Percentiles rank a stretch among this genome's conserved stretches.
These are phyloP conservation scores for Penicillium chermesinum DNA, from an alignment of 495 filamentous ascomycete genomes.

Conservation along the genomic window DNA sequence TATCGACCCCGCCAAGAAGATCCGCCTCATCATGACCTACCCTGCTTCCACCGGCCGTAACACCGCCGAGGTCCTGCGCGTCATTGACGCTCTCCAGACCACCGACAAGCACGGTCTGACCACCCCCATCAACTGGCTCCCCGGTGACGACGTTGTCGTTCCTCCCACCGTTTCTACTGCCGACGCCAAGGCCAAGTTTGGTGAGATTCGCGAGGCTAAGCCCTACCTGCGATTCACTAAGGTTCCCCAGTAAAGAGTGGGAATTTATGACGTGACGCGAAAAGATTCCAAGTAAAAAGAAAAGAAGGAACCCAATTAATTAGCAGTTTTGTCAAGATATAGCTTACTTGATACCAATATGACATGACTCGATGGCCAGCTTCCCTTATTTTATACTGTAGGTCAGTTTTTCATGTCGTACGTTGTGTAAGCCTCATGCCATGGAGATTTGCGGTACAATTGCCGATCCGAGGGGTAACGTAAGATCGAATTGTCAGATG, in stretches of 20 bases:
- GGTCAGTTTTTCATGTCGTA: too few species aligned
- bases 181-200: conserved; percentile 64
- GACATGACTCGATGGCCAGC: conserved; percentile 8
- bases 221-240: conserved; percentile 50
- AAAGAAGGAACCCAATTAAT: conserved; percentile 6
- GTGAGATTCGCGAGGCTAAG: conserved; percentile 59
- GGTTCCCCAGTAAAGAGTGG: conserved; percentile 31
- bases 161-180: conserved; percentile 57
- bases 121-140: conserved; percentile 60
- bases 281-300: too few species aligned
- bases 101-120: conserved; percentile 59
- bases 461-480: background rate
- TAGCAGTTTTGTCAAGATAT: conserved; percentile 1
- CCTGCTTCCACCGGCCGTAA: conserved; percentile 62
- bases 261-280: conserved; percentile 19
- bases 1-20: conserved; percentile 66
- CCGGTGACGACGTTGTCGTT: conserved; percentile 63
- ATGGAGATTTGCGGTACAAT: too few species aligned
- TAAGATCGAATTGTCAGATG: too few species aligned
- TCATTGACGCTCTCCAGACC: conserved; percentile 60
- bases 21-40: conserved; percentile 63
- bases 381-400: too few species aligned
- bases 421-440: too few species aligned
- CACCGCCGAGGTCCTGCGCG: conserved; percentile 59
- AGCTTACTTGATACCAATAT: conserved; percentile 21